Evolutionary conservation across 2,329 filamentous ascomycete genomes (phyloP).

Genomic region (Helminthosporium solani): DNA sequence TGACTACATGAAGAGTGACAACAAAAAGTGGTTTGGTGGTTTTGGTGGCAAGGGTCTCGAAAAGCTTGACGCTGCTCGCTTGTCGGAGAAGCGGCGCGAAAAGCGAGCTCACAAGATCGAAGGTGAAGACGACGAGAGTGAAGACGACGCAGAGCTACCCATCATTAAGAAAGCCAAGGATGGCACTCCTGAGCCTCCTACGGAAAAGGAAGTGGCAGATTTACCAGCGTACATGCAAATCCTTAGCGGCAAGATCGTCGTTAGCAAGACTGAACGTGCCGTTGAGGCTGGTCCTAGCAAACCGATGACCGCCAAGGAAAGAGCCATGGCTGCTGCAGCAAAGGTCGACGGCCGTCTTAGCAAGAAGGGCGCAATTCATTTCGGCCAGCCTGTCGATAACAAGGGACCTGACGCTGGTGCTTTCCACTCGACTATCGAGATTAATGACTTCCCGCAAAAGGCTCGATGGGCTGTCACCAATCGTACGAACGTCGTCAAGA

Average conservation of each 20-base stretch:
- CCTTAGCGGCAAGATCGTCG: slow-evolving; percentile 69
- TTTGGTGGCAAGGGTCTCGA: slow-evolving; percentile 96
- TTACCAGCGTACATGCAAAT: slow-evolving; percentile 34
- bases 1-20: slow-evolving; percentile 77
- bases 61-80: slow-evolving; percentile 84
- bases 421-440: slow-evolving; percentile 95
- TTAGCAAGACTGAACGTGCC: slow-evolving; percentile 67
- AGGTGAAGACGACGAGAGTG: slow-evolving; percentile 70
- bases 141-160: slow-evolving; percentile 64
- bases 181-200: slow-evolving; percentile 27
- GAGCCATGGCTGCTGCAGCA: slow-evolving; percentile 85
- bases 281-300: slow-evolving; percentile 53
- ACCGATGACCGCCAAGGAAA: slow-evolving; percentile 64
- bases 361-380: slow-evolving; percentile 83
- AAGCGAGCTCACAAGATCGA: slow-evolving; percentile 76
- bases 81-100: slow-evolving; percentile 81
- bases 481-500: slow-evolving; percentile 96
- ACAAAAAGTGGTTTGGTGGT: slow-evolving; percentile 79
- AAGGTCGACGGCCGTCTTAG: slow-evolving; percentile 89
- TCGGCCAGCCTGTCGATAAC: slow-evolving; percentile 95
- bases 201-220: slow-evolving; percentile 19
- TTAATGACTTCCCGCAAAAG: slow-evolving; percentile 99
- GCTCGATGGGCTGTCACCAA: slow-evolving; percentile 98
- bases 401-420: slow-evolving; percentile 96
- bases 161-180: slow-evolving; percentile 59